Conservation (phyloP, 2,329 filamentous ascomycete genomes). For the Phoma herbarum region DNA sequence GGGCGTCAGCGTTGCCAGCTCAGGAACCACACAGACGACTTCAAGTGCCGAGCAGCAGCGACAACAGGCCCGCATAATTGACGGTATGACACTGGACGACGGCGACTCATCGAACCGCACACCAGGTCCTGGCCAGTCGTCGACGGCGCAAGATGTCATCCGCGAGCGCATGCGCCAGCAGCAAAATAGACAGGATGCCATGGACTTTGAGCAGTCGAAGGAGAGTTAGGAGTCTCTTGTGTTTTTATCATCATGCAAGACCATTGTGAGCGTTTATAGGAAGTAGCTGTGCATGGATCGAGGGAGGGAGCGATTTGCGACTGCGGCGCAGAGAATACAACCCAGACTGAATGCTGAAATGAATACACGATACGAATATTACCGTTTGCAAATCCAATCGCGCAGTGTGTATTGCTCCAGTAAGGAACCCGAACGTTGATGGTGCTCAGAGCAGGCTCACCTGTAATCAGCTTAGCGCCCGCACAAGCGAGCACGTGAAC, state of each 20-base stretch:
- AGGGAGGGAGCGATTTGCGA: neutral
- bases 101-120: constrained; percentile 53
- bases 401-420: neutral
- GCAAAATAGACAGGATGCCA: constrained; percentile 34
- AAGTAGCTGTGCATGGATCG: neutral
- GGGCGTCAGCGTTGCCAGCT: constrained; percentile 38
- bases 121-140: constrained; percentile 50
- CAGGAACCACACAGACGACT: constrained; percentile 42
- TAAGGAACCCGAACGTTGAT: neutral
- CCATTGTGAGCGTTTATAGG: neutral
- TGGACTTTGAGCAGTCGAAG: constrained; percentile 29
- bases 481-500: neutral
- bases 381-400: neutral
- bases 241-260: constrained; percentile 1
- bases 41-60: constrained; percentile 35
- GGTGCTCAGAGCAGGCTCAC: neutral
- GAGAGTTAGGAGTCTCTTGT: constrained; percentile 6
- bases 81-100: constrained; percentile 54
- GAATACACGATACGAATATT: constrained; percentile 8
- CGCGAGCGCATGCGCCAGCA: constrained; percentile 58
- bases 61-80: constrained; percentile 54
- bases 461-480: neutral
- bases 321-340: neutral
- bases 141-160: constrained; percentile 72
- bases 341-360: constrained; percentile 5